Evolutionary conservation across 352 stramenopile species (phyloP).

Genomic region (Pythium dissimile): DNA sequence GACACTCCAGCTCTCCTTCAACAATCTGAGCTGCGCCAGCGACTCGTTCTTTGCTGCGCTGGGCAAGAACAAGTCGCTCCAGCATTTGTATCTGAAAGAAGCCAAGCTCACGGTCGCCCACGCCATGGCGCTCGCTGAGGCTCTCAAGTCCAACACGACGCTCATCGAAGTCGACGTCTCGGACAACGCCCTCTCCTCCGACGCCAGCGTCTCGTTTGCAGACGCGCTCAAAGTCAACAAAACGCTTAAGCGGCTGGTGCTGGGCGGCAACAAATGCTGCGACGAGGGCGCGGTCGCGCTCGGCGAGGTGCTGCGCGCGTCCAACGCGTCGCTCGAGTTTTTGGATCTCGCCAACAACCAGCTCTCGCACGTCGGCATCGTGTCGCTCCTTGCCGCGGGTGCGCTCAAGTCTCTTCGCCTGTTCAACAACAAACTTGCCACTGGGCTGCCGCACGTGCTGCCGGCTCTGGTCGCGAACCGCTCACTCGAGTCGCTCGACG

Average conservation of each 20-base stretch:
- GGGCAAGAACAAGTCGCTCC: conserved; percentile 53
- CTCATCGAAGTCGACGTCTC: conserved; percentile 63
- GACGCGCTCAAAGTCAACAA: conserved; percentile 45
- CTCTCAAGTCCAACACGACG: conserved; percentile 44
- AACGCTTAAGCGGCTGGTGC: conserved; percentile 36
- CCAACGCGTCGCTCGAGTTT: conserved; percentile 42
- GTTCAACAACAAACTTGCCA: conserved; percentile 75
- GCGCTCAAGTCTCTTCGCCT: conserved; percentile 57
- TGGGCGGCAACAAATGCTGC: conserved; percentile 58
- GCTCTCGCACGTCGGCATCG: conserved; percentile 47
- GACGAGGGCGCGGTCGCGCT: conserved; percentile 47
- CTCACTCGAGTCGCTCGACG: conserved; percentile 52
- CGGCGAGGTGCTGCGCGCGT: conserved; percentile 26
- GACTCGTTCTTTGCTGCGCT: conserved; percentile 58
- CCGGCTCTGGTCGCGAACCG: conserved; percentile 48
- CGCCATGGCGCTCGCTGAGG: conserved; percentile 32
- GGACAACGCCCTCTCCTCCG: conserved; percentile 52
- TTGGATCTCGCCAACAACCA: conserved; percentile 73
- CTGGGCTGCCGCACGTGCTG: conserved; percentile 45
- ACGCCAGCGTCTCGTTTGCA: conserved; percentile 33
- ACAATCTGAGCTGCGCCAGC: conserved; percentile 33
- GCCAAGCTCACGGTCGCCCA: conserved; percentile 54
- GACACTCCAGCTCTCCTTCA: conserved; percentile 71
- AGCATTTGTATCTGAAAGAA: conserved; percentile 61
- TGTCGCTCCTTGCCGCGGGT: conserved; percentile 36